These are phyloP conservation scores for Sideroxylon spinosum DNA, from an alignment of 179 eudicot species.

Conservation along the genomic window DNA sequence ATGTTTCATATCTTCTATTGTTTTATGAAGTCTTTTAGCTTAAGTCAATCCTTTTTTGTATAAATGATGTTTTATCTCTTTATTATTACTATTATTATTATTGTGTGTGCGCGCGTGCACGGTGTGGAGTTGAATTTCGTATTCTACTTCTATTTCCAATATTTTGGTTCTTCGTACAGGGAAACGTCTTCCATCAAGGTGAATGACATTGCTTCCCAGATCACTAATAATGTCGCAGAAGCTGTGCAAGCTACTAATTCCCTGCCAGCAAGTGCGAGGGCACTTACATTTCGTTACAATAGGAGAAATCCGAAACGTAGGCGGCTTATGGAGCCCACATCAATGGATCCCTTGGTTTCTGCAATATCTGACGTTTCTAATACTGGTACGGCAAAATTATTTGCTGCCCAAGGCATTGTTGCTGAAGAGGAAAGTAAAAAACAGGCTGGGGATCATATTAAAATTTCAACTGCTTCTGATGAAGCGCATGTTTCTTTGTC, in stretches of 20 bases:
- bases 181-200: conserved; percentile 72
- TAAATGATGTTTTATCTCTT: no score
- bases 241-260: conserved; percentile 83
- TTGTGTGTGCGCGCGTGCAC: neutral
- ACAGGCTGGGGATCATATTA: conserved; percentile 30
- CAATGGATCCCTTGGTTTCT: conserved; percentile 35
- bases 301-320: conserved; percentile 73
- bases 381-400: conserved; percentile 22
- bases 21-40: neutral
- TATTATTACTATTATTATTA: no score
- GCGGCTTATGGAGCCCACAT: conserved; percentile 49
- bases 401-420: conserved; percentile 23
- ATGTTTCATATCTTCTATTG: neutral
- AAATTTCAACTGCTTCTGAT: conserved; percentile 42
- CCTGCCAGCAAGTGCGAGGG: conserved; percentile 45
- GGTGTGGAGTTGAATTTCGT: neutral
- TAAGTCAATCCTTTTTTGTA: neutral
- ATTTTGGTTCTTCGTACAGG: conserved; percentile 38
- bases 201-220: conserved; percentile 69
- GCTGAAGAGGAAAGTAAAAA: conserved; percentile 41
- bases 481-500: conserved; percentile 66
- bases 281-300: conserved; percentile 60
- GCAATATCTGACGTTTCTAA: conserved; percentile 30
- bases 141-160: neutral
- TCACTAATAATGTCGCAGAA: conserved; percentile 72